These are phyloP conservation scores for Zygosaccharomyces sapae DNA, from an alignment of 1,139 yeast species.

Conservation along the genomic window DNA sequence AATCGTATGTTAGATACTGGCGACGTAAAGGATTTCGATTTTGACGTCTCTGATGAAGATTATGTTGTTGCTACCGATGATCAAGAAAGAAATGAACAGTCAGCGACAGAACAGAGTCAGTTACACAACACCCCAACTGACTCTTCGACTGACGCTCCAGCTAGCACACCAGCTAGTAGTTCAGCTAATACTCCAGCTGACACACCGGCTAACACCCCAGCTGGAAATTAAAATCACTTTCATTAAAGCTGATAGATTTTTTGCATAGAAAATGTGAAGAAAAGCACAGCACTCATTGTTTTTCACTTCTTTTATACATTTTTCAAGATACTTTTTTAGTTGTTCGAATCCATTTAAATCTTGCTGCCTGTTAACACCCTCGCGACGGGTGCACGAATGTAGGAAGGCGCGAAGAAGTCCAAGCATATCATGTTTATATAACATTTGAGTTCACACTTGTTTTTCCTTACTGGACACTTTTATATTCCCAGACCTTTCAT, in stretches of 20 bases:
- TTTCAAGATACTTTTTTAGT: not conserved
- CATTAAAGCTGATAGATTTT: slow-evolving; percentile 5
- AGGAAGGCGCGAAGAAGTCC: not conserved
- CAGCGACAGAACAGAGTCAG: not conserved
- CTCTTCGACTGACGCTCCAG: not conserved
- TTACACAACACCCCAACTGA: not conserved
- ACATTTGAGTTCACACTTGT: not conserved
- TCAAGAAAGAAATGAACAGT: slow-evolving; percentile 1
- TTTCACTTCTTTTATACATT: not conserved
- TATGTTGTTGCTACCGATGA: slow-evolving; percentile 9
- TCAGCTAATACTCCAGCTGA: too few relatives aligned
- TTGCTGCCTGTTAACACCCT: not conserved
- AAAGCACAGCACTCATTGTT: not conserved
- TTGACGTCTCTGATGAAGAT: slow-evolving; percentile 35
- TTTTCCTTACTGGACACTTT: not conserved
- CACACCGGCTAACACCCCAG: too few relatives aligned
- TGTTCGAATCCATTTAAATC: not conserved
- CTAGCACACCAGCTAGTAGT: too few relatives aligned
- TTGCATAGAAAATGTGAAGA: not conserved
- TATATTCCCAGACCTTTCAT: not conserved
- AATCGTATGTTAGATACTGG: slow-evolving; percentile 17
- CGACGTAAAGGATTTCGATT: slow-evolving; percentile 32
- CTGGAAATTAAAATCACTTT: too few relatives aligned
- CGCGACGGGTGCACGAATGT: slow-evolving; percentile 4
- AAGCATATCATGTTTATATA: not conserved